Conservation (phyloP, 2,329 filamentous ascomycete genomes). For the Zasmidium citrigriseum region DNA sequence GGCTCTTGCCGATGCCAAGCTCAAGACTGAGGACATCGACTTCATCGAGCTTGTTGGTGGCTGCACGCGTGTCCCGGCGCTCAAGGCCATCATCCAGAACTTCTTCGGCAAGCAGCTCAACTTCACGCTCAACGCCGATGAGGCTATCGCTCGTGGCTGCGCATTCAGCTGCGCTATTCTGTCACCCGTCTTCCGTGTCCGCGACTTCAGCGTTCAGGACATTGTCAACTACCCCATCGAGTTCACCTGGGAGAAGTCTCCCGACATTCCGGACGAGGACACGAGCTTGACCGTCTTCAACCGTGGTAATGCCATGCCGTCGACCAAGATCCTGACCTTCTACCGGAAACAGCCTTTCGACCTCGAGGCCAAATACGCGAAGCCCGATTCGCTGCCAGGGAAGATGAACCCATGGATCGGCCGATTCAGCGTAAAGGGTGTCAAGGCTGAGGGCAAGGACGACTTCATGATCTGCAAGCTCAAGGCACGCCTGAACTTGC, state of each 20-base stretch:
- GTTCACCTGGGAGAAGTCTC: constrained; percentile 98
- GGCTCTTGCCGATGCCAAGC: constrained; percentile 88
- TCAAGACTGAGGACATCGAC: constrained; percentile 91
- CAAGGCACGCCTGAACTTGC: constrained; percentile 93
- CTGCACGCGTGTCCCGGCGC: constrained; percentile 85
- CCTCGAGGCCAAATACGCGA: constrained; percentile 89
- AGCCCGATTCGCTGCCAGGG: constrained; percentile 82
- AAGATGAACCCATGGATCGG: constrained; percentile 95
- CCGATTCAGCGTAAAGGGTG: constrained; percentile 95
- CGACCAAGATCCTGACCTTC: constrained; percentile 98
- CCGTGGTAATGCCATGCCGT: constrained; percentile 94
- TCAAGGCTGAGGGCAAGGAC: constrained; percentile 88
- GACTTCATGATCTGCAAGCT: constrained; percentile 99
- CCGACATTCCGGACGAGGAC: constrained; percentile 97
- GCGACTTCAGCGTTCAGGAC: constrained; percentile 96
- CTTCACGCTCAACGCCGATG: constrained; percentile 97
- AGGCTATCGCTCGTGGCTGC: constrained; percentile 92
- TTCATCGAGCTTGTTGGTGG: constrained; percentile 90
- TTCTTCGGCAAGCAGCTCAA: constrained; percentile 94
- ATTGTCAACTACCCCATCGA: constrained; percentile 98
- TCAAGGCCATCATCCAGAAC: constrained; percentile 85
- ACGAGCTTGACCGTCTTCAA: constrained; percentile 97
- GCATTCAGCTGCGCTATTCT: constrained; percentile 98
- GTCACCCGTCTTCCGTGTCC: constrained; percentile 95
- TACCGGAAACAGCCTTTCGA: constrained; percentile 98